Evolutionary conservation across 164 flowering plant genomes (phyloP), one percentile per base, ranked within the genome.

Genomic region (Kalanchoe fedtschenkoi): DNA sequence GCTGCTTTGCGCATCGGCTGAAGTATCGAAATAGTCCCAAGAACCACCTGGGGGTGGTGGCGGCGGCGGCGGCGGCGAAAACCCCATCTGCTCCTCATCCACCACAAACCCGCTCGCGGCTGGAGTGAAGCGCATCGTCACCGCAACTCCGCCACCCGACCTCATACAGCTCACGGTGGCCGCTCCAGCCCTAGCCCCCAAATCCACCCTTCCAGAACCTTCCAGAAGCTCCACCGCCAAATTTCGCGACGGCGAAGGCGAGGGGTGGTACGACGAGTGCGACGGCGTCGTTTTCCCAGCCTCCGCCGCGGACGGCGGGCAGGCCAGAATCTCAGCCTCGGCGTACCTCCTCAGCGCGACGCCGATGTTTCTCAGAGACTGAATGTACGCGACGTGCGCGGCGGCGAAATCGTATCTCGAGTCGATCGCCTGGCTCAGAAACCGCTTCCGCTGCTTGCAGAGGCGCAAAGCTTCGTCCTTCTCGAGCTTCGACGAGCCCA

Each of bases 21-120:
- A 14, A 22, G 95, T 75, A 22, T 87, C 88, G 63, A 93, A 90
- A 64, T 56, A 93, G 66, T 93, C 99, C 97, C 99, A 93, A 13
- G 93, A 82, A 17, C 77, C 60, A 34, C 72, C 87, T 15, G 80
- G 82, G 17, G 81, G 87, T 7, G 81, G 87, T 1, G 91, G 92
- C 6, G 91, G 92, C 0, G 96, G 96, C 16, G 82, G 78, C 6
- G 80, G 78, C 61, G 41, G 38, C 14, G 80, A 68, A 32, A 80
- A 77, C 11, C 67, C 71, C 53, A 74, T 30, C 1, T 82, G 65
- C 15, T 78, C 85, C 22, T 82, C 96, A 46, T 80, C 89, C 7
- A 71, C 69, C 67, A 70, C 1, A n/a, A 19, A 80, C 22, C 76
- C 70, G 54, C 60, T 70, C 35, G 62, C 63, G 8, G 65, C 15